These are phyloP conservation scores for Diaporthe longicolla DNA, from an alignment of 2,329 filamentous ascomycete species.

Conservation along the genomic window DNA sequence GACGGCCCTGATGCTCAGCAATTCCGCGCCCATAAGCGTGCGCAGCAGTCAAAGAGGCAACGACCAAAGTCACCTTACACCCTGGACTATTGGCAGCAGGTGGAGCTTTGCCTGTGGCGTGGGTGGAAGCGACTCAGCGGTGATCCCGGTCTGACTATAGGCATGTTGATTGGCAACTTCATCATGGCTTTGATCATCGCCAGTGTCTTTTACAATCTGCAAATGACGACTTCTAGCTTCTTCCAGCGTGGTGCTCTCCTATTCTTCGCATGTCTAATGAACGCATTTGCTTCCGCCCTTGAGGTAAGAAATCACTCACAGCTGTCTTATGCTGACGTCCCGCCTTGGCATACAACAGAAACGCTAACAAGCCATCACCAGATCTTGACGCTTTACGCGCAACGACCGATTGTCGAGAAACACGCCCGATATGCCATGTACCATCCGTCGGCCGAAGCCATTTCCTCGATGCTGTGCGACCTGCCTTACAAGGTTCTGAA, in stretches of 20 bases:
- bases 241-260: constrained; percentile 84
- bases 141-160: constrained; percentile 81
- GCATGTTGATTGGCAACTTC: constrained; percentile 79
- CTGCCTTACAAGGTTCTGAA: constrained; percentile 87
- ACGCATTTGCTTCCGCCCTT: constrained; percentile 84
- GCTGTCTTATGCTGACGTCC: constrained; percentile 19
- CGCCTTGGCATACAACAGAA: constrained; percentile 37
- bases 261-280: constrained; percentile 91
- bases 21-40: constrained; percentile 68
- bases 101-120: constrained; percentile 84
- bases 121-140: constrained; percentile 83
- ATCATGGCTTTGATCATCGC: constrained; percentile 83
- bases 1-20: constrained; percentile 68
- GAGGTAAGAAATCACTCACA: constrained; percentile 64
- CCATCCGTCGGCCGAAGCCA: constrained; percentile 90
- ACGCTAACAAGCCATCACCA: constrained; percentile 49
- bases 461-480: constrained; percentile 88
- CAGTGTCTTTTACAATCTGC: constrained; percentile 85
- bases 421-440: constrained; percentile 89
- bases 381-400: constrained; percentile 88
- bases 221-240: constrained; percentile 77
- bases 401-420: constrained; percentile 94
- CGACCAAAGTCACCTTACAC: constrained; percentile 85
- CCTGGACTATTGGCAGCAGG: constrained; percentile 81
- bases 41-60: constrained; percentile 69